Evolutionary conservation across 495 filamentous ascomycete species (phyloP).

Genomic region (Penicillium psychrofluorescens): DNA sequence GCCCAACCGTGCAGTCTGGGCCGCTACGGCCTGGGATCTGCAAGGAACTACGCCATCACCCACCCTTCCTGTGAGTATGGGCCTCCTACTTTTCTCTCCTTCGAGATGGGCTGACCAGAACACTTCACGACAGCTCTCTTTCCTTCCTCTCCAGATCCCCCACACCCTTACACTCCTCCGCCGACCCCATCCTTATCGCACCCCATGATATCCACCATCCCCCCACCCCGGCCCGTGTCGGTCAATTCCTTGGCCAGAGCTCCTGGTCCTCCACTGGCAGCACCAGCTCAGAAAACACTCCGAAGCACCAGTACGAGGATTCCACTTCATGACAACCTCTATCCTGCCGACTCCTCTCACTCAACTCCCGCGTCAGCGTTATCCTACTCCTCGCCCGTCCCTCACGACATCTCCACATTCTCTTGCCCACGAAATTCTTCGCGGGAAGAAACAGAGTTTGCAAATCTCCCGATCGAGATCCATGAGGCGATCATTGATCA

Average conservation of each 20-base stretch:
- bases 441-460: constrained; percentile 25
- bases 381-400: too few relatives aligned
- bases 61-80: too few relatives aligned
- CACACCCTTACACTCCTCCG: constrained; percentile 1
- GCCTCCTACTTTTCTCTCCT: too few relatives aligned
- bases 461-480: constrained; percentile 59
- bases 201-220: constrained; percentile 25
- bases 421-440: constrained; percentile 4
- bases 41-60: too few relatives aligned
- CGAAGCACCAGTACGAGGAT: constrained; percentile 22
- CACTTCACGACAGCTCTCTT: neutral
- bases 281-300: constrained; percentile 14
- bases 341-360: neutral
- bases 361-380: too few relatives aligned
- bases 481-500: constrained; percentile 64
- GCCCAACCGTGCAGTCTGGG: too few relatives aligned
- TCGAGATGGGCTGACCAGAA: too few relatives aligned
- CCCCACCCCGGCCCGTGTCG: constrained; percentile 28
- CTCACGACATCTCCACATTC: constrained; percentile 3
- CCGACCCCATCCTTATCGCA: constrained; percentile 4
- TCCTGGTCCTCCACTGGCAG: constrained; percentile 12
- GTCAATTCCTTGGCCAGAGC: constrained; percentile 26
- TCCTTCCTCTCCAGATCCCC: constrained; percentile 1
- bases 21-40: too few relatives aligned
- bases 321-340: constrained; percentile 2